Conservation (phyloP, 2,329 filamentous ascomycete species). For the Biscogniauxia marginata region DNA sequence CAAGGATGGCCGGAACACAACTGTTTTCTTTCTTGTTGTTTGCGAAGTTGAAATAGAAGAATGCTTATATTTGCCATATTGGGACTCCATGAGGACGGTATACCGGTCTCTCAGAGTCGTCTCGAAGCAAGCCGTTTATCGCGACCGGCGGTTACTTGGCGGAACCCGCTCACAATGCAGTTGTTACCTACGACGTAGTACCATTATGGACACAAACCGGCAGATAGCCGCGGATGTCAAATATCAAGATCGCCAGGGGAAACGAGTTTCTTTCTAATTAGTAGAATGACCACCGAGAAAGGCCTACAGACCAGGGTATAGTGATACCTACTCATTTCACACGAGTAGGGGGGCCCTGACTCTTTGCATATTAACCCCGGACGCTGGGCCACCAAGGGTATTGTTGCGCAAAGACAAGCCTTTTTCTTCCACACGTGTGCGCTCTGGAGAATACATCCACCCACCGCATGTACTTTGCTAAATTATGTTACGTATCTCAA, state of each 20-base stretch:
- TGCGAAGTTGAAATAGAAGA: neutral
- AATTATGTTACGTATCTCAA: neutral
- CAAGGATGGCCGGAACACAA: neutral
- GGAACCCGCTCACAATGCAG: neutral
- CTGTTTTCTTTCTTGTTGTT: neutral
- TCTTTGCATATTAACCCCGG: neutral
- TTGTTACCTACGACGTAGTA: neutral
- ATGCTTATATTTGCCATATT: neutral
- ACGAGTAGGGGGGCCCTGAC: neutral
- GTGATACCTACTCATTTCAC: neutral
- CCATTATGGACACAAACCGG: constrained; percentile 6
- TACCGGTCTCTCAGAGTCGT: neutral
- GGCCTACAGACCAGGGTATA: constrained; percentile 12
- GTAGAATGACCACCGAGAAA: neutral
- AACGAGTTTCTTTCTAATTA: constrained; percentile 8
- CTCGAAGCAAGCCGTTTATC: neutral
- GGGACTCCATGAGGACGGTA: neutral
- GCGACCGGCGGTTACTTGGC: neutral
- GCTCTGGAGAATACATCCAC: neutral
- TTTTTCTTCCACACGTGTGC: neutral
- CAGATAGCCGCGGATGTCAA: constrained; percentile 16
- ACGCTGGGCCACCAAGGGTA: neutral
- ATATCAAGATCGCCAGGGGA: constrained; percentile 26
- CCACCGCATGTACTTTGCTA: neutral
- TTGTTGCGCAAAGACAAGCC: neutral